Conservation (phyloP, 2,329 filamentous ascomycete species). For the Sclerotinia spermophila region DNA sequence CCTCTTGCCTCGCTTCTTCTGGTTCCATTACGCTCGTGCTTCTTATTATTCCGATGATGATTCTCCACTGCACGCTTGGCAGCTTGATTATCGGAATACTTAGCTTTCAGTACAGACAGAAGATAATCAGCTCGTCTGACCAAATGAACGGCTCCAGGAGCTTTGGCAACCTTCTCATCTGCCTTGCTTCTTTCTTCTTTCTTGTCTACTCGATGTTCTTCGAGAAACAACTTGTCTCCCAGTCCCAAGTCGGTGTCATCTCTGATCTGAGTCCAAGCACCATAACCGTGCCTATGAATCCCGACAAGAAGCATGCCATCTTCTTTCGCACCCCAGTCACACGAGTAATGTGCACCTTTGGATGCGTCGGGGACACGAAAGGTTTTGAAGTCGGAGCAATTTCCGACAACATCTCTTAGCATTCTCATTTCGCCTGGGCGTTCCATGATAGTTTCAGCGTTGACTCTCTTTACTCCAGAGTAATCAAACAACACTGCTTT, state of each 20-base stretch:
- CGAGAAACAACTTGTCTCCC: constrained; percentile 87
- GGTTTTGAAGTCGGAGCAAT: constrained; percentile 64
- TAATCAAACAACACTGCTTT: constrained; percentile 97
- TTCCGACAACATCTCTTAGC: constrained; percentile 68
- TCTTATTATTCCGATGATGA: constrained; percentile 93
- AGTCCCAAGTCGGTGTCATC: constrained; percentile 86
- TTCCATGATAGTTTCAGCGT: constrained; percentile 91
- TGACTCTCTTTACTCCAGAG: constrained; percentile 87
- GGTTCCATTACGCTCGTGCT: constrained; percentile 56
- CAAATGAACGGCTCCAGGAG: constrained; percentile 94
- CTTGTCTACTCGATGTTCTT: constrained; percentile 97
- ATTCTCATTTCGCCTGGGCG: constrained; percentile 85
- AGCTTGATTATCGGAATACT: constrained; percentile 72
- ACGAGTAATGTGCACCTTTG: constrained; percentile 87
- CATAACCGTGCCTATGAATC: constrained; percentile 90
- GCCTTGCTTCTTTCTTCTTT: constrained; percentile 85
- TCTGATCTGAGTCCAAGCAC: constrained; percentile 90
- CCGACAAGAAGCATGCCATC: constrained; percentile 97
- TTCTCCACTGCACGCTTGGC: constrained; percentile 83
- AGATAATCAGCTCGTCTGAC: constrained; percentile 94
- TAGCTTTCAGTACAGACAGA: constrained; percentile 84
- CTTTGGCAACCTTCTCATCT: constrained; percentile 71
- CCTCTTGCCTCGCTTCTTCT: constrained; percentile 55
- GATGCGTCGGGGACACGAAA: constrained; percentile 90
- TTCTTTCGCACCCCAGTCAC: constrained; percentile 86